Percentiles rank a stretch among this genome's conserved stretches.
Evolutionary conservation across 1,284 basidiomycete species (phyloP).

Genomic region (Apiotrichum montevideense): DNA sequence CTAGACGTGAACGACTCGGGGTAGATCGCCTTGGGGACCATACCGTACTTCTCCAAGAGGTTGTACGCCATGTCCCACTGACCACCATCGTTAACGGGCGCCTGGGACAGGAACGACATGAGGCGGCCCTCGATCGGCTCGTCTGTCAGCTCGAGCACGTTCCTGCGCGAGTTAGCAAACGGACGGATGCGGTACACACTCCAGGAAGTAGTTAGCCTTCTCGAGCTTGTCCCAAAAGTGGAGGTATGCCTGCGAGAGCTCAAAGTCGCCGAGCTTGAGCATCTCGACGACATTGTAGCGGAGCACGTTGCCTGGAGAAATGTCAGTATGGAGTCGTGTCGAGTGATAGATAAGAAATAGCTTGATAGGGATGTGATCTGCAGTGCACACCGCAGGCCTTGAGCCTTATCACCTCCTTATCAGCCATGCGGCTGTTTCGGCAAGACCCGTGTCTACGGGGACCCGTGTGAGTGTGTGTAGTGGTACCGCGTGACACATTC

Average conservation of each 20-base stretch:
- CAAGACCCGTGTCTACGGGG: too few species aligned
- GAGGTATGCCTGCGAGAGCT: constrained; percentile 79
- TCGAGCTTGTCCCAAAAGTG: constrained; percentile 95
- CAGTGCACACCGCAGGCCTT: too few species aligned
- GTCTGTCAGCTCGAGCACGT: constrained; percentile 71
- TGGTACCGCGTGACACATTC: too few species aligned
- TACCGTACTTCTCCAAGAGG: constrained; percentile 71
- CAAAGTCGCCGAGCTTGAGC: constrained; percentile 76
- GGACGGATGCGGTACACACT: constrained; percentile 46
- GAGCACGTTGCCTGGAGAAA: constrained; percentile 58
- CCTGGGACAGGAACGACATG: constrained; percentile 65
- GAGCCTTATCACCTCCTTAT: too few species aligned
- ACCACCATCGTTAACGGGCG: constrained; percentile 84
- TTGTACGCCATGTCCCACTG: constrained; percentile 96
- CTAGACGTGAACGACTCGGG: constrained; percentile 83
- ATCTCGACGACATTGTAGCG: constrained; percentile 78
- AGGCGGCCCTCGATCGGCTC: constrained; percentile 75
- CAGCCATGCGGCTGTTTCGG: too few species aligned
- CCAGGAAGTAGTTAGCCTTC: constrained; percentile 91
- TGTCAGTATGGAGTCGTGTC: too few species aligned
- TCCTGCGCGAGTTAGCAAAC: constrained; percentile 19
- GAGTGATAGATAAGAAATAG: too few species aligned
- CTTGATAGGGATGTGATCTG: too few species aligned
- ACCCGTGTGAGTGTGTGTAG: too few species aligned
- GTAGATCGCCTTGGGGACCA: constrained; percentile 72